Base-by-base conservation (phyloP, 371 early-diverging fungal genomes). In the Chytridiales sp. region DNA sequence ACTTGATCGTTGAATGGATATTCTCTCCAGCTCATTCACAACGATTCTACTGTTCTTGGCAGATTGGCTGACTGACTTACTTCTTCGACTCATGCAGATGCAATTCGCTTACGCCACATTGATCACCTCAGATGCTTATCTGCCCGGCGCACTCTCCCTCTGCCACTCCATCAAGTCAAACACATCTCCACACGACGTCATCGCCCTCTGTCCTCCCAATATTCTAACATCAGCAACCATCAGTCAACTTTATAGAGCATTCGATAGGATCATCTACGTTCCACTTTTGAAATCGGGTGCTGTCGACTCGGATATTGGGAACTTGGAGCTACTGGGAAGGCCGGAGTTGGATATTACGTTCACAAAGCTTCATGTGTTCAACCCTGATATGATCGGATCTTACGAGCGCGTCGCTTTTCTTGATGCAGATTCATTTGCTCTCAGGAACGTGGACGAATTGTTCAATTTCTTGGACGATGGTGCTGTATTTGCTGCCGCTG, bases 361-460 rank as follows among this genome's bases (percentile, higher is more conserved):
- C 56, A 94, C 96, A 17, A 97, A 97, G 72, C 69, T 95, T 35
- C 89, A 94, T 63, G 77, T 89, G 30, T 95, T 90, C 84, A 54
- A 76, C 56, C 75, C 78, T 27, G 54, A 59, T 11, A 74, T 81
- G 13, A 76, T 90, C 26, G 19, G 29, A 9, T 77, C 83, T 34
- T 88, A 79, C 64, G 70, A 75, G 21, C 83, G 85, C 43, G 72
- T 94, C 27, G 86, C 88, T 35, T 97, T 91, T 68, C 64, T 97
- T 48, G 98, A 95, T 66, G 92, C 95, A 0, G 98, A 95, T 62
- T 86, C 87, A 15, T 74, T 92, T 11, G 90, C 92, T 5, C 68
- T 88, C 34, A 74, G 81, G 52, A 83, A 88, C 40, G 81, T 95
- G 26, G 95, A 94, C 61, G 84, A 85, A 15, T 59, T 97, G 26